phyloP scores from a whole-genome alignment of 352 stramenopile species.

The Globisporangium ultimum region DNA sequence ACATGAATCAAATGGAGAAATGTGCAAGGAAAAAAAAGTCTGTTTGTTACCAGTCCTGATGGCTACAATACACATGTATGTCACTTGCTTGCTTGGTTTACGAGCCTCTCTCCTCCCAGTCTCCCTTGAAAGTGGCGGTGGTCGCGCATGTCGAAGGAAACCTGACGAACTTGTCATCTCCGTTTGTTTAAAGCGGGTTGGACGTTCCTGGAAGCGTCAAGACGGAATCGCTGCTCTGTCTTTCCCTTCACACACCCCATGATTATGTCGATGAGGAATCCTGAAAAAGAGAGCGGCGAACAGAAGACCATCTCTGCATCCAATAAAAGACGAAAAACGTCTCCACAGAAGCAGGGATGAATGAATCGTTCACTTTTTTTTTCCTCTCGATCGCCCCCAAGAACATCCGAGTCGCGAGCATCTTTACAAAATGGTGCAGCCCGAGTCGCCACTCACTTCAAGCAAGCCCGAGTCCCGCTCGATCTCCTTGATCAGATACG shows the following conservation, averaged over 20 bases:
- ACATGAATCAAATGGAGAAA: neutral
- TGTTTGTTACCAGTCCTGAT: neutral
- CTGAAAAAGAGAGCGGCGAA: no score
- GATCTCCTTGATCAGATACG: slow-evolving; percentile 89
- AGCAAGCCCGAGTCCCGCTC: slow-evolving; percentile 86
- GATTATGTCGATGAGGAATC: neutral
- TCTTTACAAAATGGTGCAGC: slow-evolving; percentile 80
- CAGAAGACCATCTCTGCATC: no score
- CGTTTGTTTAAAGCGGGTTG: neutral
- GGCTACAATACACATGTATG: slow-evolving; percentile 7
- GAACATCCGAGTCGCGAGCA: neutral
- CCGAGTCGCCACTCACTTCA: slow-evolving; percentile 70
- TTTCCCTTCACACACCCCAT: neutral
- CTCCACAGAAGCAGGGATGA: neutral
- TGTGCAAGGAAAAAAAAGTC: neutral
- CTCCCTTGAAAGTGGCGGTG: neutral
- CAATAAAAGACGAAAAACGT: neutral
- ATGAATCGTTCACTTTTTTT: no score
- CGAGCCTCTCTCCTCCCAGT: no score
- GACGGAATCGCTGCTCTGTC: neutral
- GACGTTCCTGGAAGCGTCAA: neutral
- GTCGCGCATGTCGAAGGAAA: no score
- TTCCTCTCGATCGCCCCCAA: neutral
- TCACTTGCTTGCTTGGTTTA: neutral
- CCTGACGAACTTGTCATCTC: no score